Conservation (phyloP, 2,329 filamentous ascomycete species). For the Colletotrichum chlorophyti region DNA sequence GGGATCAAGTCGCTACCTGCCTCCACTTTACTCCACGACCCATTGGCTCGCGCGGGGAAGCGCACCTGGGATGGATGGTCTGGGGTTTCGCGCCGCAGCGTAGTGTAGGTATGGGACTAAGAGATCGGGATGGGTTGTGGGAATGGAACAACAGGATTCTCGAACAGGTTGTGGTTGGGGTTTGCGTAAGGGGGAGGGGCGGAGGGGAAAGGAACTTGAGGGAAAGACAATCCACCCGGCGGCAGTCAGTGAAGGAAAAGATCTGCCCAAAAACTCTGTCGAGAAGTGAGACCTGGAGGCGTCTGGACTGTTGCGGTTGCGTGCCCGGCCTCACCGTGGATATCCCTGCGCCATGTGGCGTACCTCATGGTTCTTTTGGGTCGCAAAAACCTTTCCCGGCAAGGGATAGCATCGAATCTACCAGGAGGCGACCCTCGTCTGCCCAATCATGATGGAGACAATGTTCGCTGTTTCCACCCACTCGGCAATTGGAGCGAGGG, state of each 20-base stretch:
- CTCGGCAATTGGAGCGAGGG: conserved; percentile 18
- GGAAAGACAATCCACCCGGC: too few species aligned
- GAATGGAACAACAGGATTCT: too few species aligned
- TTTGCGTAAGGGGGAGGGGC: too few species aligned
- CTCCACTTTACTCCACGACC: conserved; percentile 26
- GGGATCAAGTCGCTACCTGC: conserved; percentile 2
- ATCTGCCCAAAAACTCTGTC: too few species aligned
- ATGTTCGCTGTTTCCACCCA: conserved; percentile 17
- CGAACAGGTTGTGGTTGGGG: too few species aligned
- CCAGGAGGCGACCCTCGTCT: not conserved
- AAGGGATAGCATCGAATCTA: not conserved
- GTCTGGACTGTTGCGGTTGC: conserved; percentile 7
- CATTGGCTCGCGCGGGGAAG: conserved; percentile 25
- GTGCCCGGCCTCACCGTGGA: conserved; percentile 11
- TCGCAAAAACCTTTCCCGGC: not conserved
- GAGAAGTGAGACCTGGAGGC: not conserved
- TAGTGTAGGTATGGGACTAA: not conserved
- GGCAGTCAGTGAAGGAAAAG: too few species aligned
- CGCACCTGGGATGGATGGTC: conserved; percentile 10
- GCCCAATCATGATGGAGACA: conserved; percentile 11
- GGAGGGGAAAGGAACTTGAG: too few species aligned
- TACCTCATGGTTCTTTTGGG: conserved; percentile 5
- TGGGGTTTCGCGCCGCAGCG: conserved; percentile 3
- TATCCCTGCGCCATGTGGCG: conserved; percentile 25
- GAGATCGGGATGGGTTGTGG: conserved; percentile 36